phyloP scores from a whole-genome alignment of 2,329 filamentous ascomycete genomes.

The Gnomoniopsis sp. region DNA sequence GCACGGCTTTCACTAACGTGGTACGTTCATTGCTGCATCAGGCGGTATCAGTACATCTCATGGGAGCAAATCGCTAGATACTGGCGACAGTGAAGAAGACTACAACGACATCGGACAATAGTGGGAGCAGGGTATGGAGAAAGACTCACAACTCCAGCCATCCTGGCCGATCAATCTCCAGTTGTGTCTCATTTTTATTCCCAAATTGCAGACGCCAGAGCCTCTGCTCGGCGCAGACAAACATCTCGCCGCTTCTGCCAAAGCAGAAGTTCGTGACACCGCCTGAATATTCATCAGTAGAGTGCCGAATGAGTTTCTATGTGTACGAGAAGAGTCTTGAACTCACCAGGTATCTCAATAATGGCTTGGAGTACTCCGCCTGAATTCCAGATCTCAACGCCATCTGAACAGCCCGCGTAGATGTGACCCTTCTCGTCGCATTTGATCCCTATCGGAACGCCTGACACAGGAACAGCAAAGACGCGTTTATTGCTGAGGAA shows the following conservation, averaged over 20 bases:
- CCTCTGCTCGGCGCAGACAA: constrained; percentile 44
- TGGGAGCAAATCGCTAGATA: background rate
- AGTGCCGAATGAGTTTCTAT: background rate
- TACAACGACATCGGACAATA: background rate
- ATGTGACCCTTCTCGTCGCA: constrained; percentile 42
- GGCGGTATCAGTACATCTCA: background rate
- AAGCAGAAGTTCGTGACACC: constrained; percentile 45
- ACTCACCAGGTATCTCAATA: constrained; percentile 33
- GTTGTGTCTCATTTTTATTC: background rate
- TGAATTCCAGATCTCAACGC: constrained; percentile 46
- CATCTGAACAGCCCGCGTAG: constrained; percentile 44
- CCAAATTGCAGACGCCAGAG: constrained; percentile 40
- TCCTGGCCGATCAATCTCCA: background rate
- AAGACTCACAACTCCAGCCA: background rate
- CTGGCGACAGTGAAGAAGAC: background rate
- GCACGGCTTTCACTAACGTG: too few species aligned
- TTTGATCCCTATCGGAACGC: constrained; percentile 40
- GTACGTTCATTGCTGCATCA: background rate
- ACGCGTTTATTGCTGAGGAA: constrained; percentile 47
- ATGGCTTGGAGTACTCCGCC: constrained; percentile 42
- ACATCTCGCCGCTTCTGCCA: constrained; percentile 36
- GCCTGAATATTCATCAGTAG: constrained; percentile 19
- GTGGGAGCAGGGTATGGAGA: background rate
- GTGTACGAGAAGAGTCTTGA: too few species aligned
- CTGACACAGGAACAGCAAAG: constrained; percentile 47